A percentile compares a stretch with the other conserved stretches of the same genome.
Evolutionary conservation across 2,329 filamentous ascomycete species (phyloP).

Genomic region (Alternaria arborescens): DNA sequence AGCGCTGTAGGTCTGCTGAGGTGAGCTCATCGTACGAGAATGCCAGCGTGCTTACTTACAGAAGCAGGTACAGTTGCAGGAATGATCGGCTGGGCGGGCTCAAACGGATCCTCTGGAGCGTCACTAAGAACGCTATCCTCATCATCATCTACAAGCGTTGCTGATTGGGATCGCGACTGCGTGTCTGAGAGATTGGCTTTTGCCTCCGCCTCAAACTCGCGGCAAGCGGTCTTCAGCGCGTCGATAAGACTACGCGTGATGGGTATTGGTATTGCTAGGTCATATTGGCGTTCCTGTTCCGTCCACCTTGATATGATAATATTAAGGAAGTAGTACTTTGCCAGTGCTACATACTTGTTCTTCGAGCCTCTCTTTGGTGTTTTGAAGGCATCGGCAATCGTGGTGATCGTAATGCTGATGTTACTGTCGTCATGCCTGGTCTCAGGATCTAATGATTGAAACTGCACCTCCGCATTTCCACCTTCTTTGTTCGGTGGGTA

Average conservation of each 20-base stretch:
- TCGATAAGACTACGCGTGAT: neutral
- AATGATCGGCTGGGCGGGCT: neutral
- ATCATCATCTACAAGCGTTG: neutral
- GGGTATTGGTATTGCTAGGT: neutral
- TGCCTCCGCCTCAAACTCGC: neutral
- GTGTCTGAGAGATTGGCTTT: neutral
- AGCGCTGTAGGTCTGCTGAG: neutral
- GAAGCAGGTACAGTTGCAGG: neutral
- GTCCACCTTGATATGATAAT: neutral
- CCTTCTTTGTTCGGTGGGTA: neutral
- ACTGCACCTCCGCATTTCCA: neutral
- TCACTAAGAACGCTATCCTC: neutral
- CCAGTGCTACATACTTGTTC: constrained; percentile 8
- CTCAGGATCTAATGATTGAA: neutral
- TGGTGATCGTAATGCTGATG: neutral
- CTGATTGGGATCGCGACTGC: neutral
- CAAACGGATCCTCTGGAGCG: neutral
- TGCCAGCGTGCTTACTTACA: neutral
- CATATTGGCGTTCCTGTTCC: neutral
- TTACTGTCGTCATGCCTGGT: neutral
- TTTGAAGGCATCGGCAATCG: neutral
- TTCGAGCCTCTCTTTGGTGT: neutral
- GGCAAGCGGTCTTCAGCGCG: neutral
- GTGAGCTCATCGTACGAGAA: neutral
- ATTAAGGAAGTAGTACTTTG: constrained; percentile 16